Percentiles rank a stretch among this genome's conserved stretches.
Conservation (phyloP, 805 yeast species). For the Sugiyamaella qingdaonensis region DNA sequence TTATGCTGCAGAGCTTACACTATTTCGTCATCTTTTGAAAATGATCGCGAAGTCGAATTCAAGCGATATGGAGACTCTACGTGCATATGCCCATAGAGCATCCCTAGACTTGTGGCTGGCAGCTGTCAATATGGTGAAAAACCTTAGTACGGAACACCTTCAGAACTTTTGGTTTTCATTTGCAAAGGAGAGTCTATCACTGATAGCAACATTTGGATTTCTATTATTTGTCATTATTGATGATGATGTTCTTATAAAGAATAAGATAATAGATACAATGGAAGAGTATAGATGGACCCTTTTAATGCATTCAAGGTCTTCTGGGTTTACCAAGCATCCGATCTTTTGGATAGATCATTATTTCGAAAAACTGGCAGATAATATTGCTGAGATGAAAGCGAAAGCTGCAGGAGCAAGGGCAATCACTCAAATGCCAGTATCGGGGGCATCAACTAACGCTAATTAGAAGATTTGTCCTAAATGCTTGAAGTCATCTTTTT, state of each 20-base stretch:
- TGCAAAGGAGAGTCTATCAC: slow-evolving; percentile 23
- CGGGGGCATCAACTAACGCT: too few relatives aligned
- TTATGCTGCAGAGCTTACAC: slow-evolving; percentile 26
- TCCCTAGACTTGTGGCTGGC: slow-evolving; percentile 24
- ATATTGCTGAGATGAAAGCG: slow-evolving; percentile 5
- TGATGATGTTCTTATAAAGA: background rate
- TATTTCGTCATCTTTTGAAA: slow-evolving; percentile 24
- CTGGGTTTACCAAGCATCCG: slow-evolving; percentile 27
- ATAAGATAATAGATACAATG: slow-evolving; percentile 13
- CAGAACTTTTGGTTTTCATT: slow-evolving; percentile 29
- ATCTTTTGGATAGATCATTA: slow-evolving; percentile 27
- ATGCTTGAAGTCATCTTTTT: too few relatives aligned
- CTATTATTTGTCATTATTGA: slow-evolving; percentile 12
- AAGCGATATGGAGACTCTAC: slow-evolving; percentile 20
- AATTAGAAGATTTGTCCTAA: too few relatives aligned
- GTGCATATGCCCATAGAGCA: slow-evolving; percentile 21
- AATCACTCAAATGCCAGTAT: slow-evolving; percentile 4
- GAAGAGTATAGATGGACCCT: slow-evolving; percentile 27
- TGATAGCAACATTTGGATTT: slow-evolving; percentile 26
- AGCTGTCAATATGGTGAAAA: slow-evolving; percentile 26
- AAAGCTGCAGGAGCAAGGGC: slow-evolving; percentile 1
- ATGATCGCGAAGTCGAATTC: slow-evolving; percentile 20
- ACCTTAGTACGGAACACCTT: slow-evolving; percentile 24
- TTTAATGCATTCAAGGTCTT: slow-evolving; percentile 24
- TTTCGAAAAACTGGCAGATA: slow-evolving; percentile 17